phyloP scores from a whole-genome alignment of 768 basidiomycete species.

The Tylopilus felleus region DNA sequence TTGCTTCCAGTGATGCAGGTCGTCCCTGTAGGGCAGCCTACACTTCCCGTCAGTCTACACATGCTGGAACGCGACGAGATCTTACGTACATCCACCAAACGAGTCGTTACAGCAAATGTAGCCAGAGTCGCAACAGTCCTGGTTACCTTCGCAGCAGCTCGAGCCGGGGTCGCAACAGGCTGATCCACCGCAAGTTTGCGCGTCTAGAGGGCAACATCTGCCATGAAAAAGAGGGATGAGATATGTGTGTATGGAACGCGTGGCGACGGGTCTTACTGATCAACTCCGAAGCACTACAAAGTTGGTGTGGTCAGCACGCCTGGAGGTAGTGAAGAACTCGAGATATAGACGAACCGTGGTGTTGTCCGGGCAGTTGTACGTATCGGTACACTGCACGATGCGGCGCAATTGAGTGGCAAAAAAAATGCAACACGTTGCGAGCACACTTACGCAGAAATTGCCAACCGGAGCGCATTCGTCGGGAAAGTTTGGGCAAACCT shows the following conservation, averaged over 20 bases:
- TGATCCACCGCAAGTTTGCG: slow-evolving; percentile 13
- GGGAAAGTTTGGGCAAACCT: slow-evolving; percentile 19
- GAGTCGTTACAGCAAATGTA: slow-evolving; percentile 20
- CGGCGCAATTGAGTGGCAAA: background rate
- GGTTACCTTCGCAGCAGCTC: slow-evolving; percentile 10
- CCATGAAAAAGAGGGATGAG: background rate
- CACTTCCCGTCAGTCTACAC: background rate
- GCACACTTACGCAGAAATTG: slow-evolving; percentile 18
- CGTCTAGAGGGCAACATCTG: slow-evolving; percentile 18
- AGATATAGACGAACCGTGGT: slow-evolving; percentile 11
- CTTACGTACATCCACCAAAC: slow-evolving; percentile 21
- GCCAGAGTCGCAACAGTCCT: slow-evolving; percentile 9
- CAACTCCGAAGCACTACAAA: slow-evolving; percentile 8
- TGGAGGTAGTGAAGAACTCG: background rate
- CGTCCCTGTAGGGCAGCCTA: slow-evolving; percentile 20
- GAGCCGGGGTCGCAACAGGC: slow-evolving; percentile 10
- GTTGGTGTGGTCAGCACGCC: background rate
- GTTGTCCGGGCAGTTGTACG: slow-evolving; percentile 11
- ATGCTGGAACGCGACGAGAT: background rate
- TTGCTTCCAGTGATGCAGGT: slow-evolving; percentile 2
- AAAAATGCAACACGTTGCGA: background rate
- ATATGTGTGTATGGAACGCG: background rate
- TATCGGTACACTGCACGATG: slow-evolving; percentile 10
- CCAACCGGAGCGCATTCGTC: slow-evolving; percentile 15
- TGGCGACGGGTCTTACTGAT: background rate